Evolutionary conservation across 2,329 filamentous ascomycete genomes (phyloP), one percentile per base, ranked within the genome.

Genomic region (Thielaviopsis ethacetica): DNA sequence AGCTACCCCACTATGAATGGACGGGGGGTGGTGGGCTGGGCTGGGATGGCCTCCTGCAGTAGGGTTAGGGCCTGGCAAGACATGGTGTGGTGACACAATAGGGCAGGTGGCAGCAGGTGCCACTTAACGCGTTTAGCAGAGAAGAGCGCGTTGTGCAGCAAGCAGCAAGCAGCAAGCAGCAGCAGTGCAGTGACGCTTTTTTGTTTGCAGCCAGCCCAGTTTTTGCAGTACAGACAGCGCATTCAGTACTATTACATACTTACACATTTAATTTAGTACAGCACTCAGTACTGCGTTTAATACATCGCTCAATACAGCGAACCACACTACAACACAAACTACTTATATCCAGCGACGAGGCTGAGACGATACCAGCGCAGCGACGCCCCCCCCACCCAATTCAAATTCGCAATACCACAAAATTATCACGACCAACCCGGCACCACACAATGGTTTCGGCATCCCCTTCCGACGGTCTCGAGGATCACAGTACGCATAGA

Each of bases 401-500:
- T 49, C 6, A n/a, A 21, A 49, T 49, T 7, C 15, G 9, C 44
- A 49, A 49, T n/a, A 15, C 38, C n/a, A 49, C 44, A 21, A 49
- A 49, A 49, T 21, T n/a, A 49, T 21, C n/a, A 49, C n/a, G 15
- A n/a, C 7, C 44, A 49, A 49, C 7, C 10, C 30, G 30, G 15
- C 34, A 30, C 26, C 34, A 30, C 26, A 38, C 55, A 5, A 22
- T 17, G 13, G 26, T 55, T 30, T 17, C 55, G 55, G 49, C 55
- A 15, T 57, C 55, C 5, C 55, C 55, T 19, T 34, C 55, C 38
- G 60, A 59, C 47, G 57, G 57, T 34, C 49, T 61, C 38, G 60
- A 61, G 19, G 47, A 59, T 27, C 60, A 58, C 5, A 59, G 60
- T 61, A 57, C 17, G 54, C 30, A 34, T 34, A 4, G 41, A 47